These are phyloP conservation scores for Larix kaempferi DNA, from an alignment of 75 land plant genomes.

Conservation along the genomic window DNA sequence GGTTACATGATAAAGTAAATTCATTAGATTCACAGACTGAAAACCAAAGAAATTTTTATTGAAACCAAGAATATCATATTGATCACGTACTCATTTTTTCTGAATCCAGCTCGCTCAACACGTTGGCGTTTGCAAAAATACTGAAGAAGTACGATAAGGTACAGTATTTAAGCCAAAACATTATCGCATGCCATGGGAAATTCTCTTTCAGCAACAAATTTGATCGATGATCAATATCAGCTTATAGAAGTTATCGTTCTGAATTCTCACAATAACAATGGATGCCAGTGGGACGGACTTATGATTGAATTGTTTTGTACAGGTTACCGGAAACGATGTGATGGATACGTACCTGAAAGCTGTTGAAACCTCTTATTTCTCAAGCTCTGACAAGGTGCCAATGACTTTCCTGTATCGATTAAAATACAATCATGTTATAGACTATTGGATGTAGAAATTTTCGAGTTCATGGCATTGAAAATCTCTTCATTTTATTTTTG, in stretches of 20 bases:
- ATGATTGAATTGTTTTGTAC: neutral
- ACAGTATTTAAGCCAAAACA: neutral
- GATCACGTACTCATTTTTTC: neutral
- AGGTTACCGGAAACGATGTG: slow-evolving; percentile 27
- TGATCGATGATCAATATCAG: no score
- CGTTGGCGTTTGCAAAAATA: slow-evolving; percentile 41
- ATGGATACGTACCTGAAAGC: slow-evolving; percentile 25
- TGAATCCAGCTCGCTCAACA: slow-evolving; percentile 30
- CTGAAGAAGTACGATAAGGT: slow-evolving; percentile 55
- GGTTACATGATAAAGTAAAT: no score
- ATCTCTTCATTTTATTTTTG: no score
- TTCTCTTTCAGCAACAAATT: no score
- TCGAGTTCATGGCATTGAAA: no score
- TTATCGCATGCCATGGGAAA: neutral
- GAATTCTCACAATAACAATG: neutral
- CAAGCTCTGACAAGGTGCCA: slow-evolving; percentile 38
- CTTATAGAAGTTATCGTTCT: neutral
- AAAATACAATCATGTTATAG: no score
- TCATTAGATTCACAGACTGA: no score
- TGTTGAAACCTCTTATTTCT: slow-evolving; percentile 41
- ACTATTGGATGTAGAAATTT: no score
- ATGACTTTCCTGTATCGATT: neutral
- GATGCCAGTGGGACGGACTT: no score
- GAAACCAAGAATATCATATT: neutral
- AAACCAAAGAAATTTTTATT: neutral